Evolutionary conservation across 805 yeast species (phyloP).

Genomic region (Starmerella sp.): DNA sequence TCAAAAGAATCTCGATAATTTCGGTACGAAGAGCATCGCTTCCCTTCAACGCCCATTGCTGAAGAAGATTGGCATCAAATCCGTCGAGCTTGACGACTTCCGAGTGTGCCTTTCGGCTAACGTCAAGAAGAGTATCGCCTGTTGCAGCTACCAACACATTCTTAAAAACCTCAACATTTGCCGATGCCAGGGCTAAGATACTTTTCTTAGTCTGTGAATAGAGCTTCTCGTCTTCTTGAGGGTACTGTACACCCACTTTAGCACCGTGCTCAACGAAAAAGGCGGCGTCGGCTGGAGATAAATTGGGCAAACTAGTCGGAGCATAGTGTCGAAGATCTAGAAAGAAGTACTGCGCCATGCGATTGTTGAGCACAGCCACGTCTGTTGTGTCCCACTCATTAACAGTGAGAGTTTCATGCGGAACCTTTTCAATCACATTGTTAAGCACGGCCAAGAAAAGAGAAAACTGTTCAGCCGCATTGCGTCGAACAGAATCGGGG

Average conservation of each 20-base stretch:
- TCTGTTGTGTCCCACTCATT: slow-evolving; percentile 3
- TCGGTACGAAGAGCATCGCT: slow-evolving; percentile 36
- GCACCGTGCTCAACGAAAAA: slow-evolving; percentile 44
- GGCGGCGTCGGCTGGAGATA: slow-evolving; percentile 43
- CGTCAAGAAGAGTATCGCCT: slow-evolving; percentile 44
- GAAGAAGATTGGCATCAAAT: slow-evolving; percentile 35
- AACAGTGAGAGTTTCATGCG: background rate
- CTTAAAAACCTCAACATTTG: slow-evolving; percentile 27
- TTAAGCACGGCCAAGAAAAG: slow-evolving; percentile 11
- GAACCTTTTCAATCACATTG: background rate
- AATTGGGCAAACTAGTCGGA: slow-evolving; percentile 45
- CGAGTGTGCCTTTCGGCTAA: slow-evolving; percentile 43
- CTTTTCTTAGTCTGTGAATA: slow-evolving; percentile 35
- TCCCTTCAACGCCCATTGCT: slow-evolving; percentile 42
- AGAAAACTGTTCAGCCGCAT: slow-evolving; percentile 15
- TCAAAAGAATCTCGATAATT: slow-evolving; percentile 7
- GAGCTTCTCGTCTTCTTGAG: slow-evolving; percentile 38
- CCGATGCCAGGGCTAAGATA: slow-evolving; percentile 32
- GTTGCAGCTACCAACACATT: slow-evolving; percentile 49
- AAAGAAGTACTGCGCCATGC: slow-evolving; percentile 47
- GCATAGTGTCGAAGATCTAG: slow-evolving; percentile 34
- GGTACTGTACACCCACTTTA: slow-evolving; percentile 10
- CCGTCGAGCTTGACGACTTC: slow-evolving; percentile 37
- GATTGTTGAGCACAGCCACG: slow-evolving; percentile 33
- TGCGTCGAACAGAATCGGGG: background rate